Conservation (phyloP, 345 rosid species). For the Citrus hindsii region DNA sequence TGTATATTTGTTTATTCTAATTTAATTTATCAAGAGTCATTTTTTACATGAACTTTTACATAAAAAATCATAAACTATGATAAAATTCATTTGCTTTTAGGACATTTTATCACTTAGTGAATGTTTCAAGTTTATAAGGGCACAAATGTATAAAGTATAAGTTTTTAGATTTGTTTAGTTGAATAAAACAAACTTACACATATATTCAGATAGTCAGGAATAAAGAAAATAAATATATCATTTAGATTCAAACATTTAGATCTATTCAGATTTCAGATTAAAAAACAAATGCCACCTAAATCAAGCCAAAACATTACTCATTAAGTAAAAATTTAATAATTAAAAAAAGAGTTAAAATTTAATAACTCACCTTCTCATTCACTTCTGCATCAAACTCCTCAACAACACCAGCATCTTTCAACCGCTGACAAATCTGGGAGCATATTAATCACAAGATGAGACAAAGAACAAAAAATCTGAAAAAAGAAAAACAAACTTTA, state of each 20-base stretch:
- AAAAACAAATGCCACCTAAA: background rate
- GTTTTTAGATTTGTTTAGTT: background rate
- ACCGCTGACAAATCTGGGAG: slow-evolving; percentile 62
- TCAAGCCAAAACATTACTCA: background rate
- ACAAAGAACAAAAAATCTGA: slow-evolving; percentile 3
- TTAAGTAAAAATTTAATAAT: background rate
- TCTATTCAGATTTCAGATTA: background rate
- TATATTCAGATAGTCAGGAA: background rate
- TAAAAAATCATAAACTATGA: background rate
- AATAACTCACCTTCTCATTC: slow-evolving; percentile 59
- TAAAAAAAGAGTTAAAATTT: background rate
- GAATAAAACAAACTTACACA: background rate
- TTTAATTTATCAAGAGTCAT: background rate
- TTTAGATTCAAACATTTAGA: background rate
- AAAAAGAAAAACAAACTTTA: background rate
- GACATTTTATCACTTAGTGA: background rate
- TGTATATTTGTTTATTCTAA: background rate
- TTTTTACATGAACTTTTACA: background rate
- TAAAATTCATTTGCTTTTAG: background rate
- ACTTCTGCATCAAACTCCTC: slow-evolving; percentile 78
- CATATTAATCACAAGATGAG: slow-evolving; percentile 19
- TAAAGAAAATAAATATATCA: no score
- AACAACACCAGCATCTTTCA: slow-evolving; percentile 69
- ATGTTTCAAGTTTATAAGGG: background rate
- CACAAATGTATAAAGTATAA: background rate